A percentile compares a stretch with the other conserved stretches of the same genome.
Evolutionary conservation across 1,139 yeast genomes (phyloP).

Genomic region (Eremothecium coryli): DNA sequence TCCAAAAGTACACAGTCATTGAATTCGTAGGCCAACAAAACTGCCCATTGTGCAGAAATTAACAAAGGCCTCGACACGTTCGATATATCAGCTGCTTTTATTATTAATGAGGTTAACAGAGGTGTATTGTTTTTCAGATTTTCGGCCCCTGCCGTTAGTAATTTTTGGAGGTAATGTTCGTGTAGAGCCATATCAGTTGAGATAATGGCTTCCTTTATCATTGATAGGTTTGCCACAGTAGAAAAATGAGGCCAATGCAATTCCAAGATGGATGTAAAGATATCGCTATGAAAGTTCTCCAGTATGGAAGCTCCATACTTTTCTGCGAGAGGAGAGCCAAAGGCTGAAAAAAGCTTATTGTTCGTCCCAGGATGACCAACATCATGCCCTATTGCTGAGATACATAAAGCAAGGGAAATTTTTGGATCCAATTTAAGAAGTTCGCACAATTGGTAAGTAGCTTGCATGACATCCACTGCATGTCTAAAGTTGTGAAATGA

Average conservation of each 20-base stretch:
- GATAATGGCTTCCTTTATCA: slow-evolving; percentile 39
- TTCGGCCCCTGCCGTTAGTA: slow-evolving; percentile 17
- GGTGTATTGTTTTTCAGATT: slow-evolving; percentile 19
- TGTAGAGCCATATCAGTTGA: slow-evolving; percentile 97
- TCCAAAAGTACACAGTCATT: slow-evolving; percentile 56
- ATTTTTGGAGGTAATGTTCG: slow-evolving; percentile 49
- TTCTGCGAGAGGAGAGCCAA: slow-evolving; percentile 57
- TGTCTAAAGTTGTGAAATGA: slow-evolving; percentile 94
- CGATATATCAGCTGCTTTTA: slow-evolving; percentile 91
- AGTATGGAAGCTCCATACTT: slow-evolving; percentile 60
- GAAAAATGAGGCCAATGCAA: slow-evolving; percentile 55
- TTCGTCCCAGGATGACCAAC: slow-evolving; percentile 95
- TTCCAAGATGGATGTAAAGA: slow-evolving; percentile 52
- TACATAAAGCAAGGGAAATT: slow-evolving; percentile 35
- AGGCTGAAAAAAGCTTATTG: slow-evolving; percentile 56
- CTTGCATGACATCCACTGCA: slow-evolving; percentile 92
- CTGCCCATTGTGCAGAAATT: slow-evolving; percentile 81
- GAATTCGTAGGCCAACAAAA: slow-evolving; percentile 66
- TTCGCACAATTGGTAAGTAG: slow-evolving; percentile 38
- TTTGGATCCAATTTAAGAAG: slow-evolving; percentile 6
- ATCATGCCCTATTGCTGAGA: slow-evolving; percentile 92
- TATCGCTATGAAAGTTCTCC: slow-evolving; percentile 76
- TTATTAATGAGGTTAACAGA: slow-evolving; percentile 53
- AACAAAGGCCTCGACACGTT: slow-evolving; percentile 76
- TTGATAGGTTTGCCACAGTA: slow-evolving; percentile 6